Evolutionary conservation across 75 land plant species (phyloP).

Genomic region (Picea glauca): DNA sequence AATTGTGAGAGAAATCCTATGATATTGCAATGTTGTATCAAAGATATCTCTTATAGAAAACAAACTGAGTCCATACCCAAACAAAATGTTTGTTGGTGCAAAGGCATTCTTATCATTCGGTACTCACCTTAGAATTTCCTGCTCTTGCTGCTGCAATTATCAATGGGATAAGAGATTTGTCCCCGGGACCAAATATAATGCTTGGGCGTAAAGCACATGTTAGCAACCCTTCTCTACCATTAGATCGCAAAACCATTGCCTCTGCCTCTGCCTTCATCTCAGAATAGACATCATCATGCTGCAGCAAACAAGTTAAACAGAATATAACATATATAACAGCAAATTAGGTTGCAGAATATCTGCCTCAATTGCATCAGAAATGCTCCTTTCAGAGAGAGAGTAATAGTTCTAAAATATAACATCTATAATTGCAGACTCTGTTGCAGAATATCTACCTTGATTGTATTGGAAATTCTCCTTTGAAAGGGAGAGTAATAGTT

Average conservation of each 20-base stretch:
- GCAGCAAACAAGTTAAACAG: slow-evolving; percentile 13
- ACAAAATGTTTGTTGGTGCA: background rate
- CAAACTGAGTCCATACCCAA: background rate
- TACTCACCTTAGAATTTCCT: slow-evolving; percentile 75
- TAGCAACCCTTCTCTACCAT: slow-evolving; percentile 76
- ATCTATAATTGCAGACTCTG: too few relatives aligned
- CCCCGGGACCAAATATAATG: slow-evolving; percentile 96
- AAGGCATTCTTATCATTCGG: too few relatives aligned
- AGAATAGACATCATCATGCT: slow-evolving; percentile 90
- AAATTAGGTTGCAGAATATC: background rate
- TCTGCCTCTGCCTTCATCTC: slow-evolving; percentile 97
- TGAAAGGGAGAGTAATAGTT: too few relatives aligned
- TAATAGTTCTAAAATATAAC: too few relatives aligned
- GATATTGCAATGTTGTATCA: background rate
- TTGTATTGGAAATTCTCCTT: too few relatives aligned
- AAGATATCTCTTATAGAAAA: background rate
- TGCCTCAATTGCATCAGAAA: background rate
- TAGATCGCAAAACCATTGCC: slow-evolving; percentile 68
- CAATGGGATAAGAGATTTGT: slow-evolving; percentile 77
- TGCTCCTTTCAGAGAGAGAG: background rate
- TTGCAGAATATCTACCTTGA: too few relatives aligned
- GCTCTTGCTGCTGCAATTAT: slow-evolving; percentile 76
- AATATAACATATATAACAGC: background rate
- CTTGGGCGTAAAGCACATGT: slow-evolving; percentile 96
- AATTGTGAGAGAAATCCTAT: background rate